Evolutionary conservation across 2,329 filamentous ascomycete species (phyloP).

Genomic region (Boeremia lycopersici): DNA sequence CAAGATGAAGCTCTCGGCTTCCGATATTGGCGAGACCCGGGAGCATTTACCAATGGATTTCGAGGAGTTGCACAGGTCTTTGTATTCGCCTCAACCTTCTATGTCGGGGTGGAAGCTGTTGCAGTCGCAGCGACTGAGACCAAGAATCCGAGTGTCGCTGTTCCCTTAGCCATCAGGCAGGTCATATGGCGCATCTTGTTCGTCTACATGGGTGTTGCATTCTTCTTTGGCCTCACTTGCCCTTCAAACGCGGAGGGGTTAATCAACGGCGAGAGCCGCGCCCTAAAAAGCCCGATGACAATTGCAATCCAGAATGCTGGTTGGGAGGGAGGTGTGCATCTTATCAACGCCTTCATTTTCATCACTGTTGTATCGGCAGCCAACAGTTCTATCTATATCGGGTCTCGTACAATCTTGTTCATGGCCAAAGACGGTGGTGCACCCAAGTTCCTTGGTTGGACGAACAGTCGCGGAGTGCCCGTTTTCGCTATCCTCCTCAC

Average conservation of each 20-base stretch:
- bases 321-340: constrained; percentile 73
- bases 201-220: constrained; percentile 52
- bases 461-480: constrained; percentile 66
- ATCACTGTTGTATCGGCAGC: constrained; percentile 65
- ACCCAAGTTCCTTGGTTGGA: constrained; percentile 70
- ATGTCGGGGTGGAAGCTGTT: constrained; percentile 46
- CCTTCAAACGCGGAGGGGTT: constrained; percentile 70
- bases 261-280: constrained; percentile 65
- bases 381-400: constrained; percentile 79
- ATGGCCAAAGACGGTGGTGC: constrained; percentile 78
- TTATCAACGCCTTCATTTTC: constrained; percentile 71
- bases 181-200: constrained; percentile 53
- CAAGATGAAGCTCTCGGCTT: constrained; percentile 44
- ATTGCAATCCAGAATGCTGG: constrained; percentile 70
- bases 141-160: constrained; percentile 52
- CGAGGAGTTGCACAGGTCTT: constrained; percentile 51
- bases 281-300: constrained; percentile 62
- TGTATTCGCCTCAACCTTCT: constrained; percentile 52
- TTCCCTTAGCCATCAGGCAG: constrained; percentile 55
- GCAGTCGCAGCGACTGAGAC: constrained; percentile 46
- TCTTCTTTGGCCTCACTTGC: constrained; percentile 67
- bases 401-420: constrained; percentile 74
- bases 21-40: constrained; percentile 49
- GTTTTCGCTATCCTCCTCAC: constrained; percentile 68
- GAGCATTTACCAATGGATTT: constrained; percentile 50